These are phyloP conservation scores for Coprinopsis sp. DNA, from an alignment of 768 basidiomycete species.

Conservation along the genomic window DNA sequence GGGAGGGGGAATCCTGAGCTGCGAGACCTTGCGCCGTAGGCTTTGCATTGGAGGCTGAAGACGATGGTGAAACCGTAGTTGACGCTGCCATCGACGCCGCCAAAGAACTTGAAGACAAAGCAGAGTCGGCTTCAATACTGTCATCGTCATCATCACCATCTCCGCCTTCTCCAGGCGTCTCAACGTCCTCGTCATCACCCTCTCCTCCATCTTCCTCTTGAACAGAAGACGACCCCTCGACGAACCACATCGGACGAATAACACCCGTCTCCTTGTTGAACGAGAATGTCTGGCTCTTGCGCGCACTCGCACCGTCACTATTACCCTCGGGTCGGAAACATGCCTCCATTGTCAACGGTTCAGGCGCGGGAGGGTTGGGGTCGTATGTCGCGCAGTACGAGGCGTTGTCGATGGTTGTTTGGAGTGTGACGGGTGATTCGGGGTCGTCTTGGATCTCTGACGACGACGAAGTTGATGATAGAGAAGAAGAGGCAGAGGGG, in stretches of 20 bases:
- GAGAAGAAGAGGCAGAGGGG: conserved; percentile 5
- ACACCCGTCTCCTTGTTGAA: conserved; percentile 45
- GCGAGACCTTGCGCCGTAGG: conserved; percentile 17
- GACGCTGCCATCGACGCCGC: background rate
- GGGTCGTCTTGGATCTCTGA: conserved; percentile 10
- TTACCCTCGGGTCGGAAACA: conserved; percentile 27
- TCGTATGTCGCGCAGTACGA: conserved; percentile 62
- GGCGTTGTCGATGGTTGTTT: conserved; percentile 35
- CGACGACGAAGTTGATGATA: no score
- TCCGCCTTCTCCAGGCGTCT: no score
- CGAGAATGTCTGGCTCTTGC: conserved; percentile 55
- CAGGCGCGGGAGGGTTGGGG: conserved; percentile 40
- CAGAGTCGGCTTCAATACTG: background rate
- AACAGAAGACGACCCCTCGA: conserved; percentile 15
- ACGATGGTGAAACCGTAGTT: background rate
- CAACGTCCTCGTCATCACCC: background rate
- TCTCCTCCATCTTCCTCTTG: background rate
- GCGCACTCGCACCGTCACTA: conserved; percentile 12
- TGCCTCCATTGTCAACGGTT: conserved; percentile 45
- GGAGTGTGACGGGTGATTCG: conserved; percentile 35
- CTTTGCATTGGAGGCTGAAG: background rate
- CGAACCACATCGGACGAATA: conserved; percentile 50
- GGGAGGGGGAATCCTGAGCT: conserved; percentile 18
- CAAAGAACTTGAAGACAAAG: background rate
- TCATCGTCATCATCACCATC: background rate